A percentile compares a stretch with the other conserved stretches of the same genome.
Conservation (phyloP, 192 early-diverging fungal genomes). For the Mortierella antarctica region DNA sequence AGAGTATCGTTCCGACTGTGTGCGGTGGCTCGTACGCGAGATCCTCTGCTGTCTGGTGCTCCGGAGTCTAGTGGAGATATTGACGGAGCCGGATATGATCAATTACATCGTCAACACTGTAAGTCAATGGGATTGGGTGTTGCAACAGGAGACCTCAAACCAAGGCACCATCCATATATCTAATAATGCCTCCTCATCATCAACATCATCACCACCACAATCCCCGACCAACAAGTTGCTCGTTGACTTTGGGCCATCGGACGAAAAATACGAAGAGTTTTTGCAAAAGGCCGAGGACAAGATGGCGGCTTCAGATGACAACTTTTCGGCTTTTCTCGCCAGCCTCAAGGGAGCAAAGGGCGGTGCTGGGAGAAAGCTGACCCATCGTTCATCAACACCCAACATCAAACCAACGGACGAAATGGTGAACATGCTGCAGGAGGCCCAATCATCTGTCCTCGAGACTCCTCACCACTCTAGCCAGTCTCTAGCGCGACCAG, state of each 20-base stretch:
- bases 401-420: constrained; percentile 49
- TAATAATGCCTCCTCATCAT: neutral
- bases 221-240: constrained; percentile 18
- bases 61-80: constrained; percentile 50
- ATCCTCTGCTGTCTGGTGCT: constrained; percentile 59
- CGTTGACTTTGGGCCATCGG: constrained; percentile 34
- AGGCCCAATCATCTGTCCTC: constrained; percentile 34
- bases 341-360: constrained; percentile 11
- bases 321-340: constrained; percentile 26
- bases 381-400: constrained; percentile 47
- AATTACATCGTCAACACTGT: constrained; percentile 65
- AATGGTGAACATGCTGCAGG: constrained; percentile 42
- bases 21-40: constrained; percentile 59
- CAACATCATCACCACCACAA: neutral
- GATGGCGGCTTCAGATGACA: constrained; percentile 20
- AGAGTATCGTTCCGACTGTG: constrained; percentile 58
- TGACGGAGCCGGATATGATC: constrained; percentile 63
- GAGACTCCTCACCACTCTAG: neutral
- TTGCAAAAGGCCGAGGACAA: constrained; percentile 47
- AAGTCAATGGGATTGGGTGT: neutral
- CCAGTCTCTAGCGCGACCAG: constrained; percentile 10
- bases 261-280: constrained; percentile 39
- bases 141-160: neutral
- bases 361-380: neutral
- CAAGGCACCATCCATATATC: neutral